Evolutionary conservation across 2,329 filamentous ascomycete genomes (phyloP), one percentile per base, ranked within the genome.

Genomic region (Sclerotiophoma versabilis): DNA sequence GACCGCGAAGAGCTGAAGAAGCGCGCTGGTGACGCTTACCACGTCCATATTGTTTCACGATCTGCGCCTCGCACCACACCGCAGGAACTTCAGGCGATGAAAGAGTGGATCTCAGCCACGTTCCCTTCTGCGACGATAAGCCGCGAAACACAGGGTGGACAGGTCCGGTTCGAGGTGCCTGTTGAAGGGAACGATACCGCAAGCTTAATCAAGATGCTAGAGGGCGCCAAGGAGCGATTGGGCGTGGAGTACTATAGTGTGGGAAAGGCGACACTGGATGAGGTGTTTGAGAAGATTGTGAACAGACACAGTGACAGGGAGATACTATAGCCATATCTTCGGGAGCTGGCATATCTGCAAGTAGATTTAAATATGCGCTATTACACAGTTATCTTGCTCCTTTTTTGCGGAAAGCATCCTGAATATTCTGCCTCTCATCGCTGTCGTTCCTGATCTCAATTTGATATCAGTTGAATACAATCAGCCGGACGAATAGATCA

Each of bases 271-370:
- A 49, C 47, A 15, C 76, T 96, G 45, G 92, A 96, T 70, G 90
- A 96, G 75, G 91, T 96, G 0, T 96, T 96, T 74, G 76, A 96
- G 75, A 85, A 83, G 41, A 93, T 96, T 70, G 91, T 96, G 0
- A 53, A 53, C 34, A 60, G 47, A 12, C 37, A 49, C n/a, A 30
- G 30, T 10, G 38, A 36, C 23, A 14, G 49, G 51, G 60, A 25
- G 54, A 53, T 43, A 7, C 4, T 22, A n/a, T 48, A 23, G 32
- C 9, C 8, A 15, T 25, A 5, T 42, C 10, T 33, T 19, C 15
- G 30, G 10, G 12, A 4, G 15, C 8, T 8, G 15, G 14, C 29
- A 32, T 15, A 10, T 8, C 14, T 10, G 29, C 6, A 2, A 32
- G 12, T 32, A 5, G 5, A n/a, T 5, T 32, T 3, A 15, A 10